These are phyloP conservation scores for Fusarium fujikuroi DNA, from an alignment of 2,329 filamentous ascomycete genomes.

Conservation along the genomic window DNA sequence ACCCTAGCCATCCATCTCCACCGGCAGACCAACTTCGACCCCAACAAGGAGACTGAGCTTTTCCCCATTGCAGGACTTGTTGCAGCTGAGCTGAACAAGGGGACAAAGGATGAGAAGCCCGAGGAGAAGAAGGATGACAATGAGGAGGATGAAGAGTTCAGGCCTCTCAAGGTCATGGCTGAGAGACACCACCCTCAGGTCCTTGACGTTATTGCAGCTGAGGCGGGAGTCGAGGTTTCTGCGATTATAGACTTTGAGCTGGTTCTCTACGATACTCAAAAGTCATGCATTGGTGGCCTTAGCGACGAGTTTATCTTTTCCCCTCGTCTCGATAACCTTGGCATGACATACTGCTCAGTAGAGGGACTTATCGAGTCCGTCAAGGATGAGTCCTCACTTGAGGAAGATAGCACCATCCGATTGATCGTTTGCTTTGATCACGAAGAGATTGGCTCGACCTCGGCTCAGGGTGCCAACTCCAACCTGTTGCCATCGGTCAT, in stretches of 20 bases:
- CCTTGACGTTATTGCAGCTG: conserved; percentile 83
- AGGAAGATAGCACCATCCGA: conserved; percentile 83
- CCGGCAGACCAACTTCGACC: conserved; percentile 84
- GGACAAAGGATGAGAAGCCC: conserved; percentile 62
- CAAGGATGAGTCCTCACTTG: conserved; percentile 69
- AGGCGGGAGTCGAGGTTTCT: conserved; percentile 75
- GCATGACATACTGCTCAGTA: conserved; percentile 94
- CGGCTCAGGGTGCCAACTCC: conserved; percentile 92
- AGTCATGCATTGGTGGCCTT: conserved; percentile 86
- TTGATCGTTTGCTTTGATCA: conserved; percentile 97
- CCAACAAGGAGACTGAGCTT: conserved; percentile 97
- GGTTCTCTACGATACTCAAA: conserved; percentile 96
- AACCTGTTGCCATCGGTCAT: conserved; percentile 90
- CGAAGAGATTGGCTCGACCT: conserved; percentile 94
- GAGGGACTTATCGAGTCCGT: conserved; percentile 86
- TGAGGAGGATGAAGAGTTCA: conserved; percentile 64
- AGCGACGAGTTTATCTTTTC: conserved; percentile 97
- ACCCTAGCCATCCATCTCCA: conserved; percentile 95
- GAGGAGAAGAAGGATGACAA: conserved; percentile 50
- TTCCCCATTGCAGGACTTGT: conserved; percentile 93
- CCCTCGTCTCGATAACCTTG: conserved; percentile 92
- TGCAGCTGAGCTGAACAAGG: conserved; percentile 86
- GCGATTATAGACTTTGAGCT: conserved; percentile 94
- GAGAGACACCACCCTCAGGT: conserved; percentile 91
- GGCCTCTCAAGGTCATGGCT: conserved; percentile 79